Evolutionary conservation across 768 basidiomycete genomes (phyloP).

Genomic region (Inosperma sp.): DNA sequence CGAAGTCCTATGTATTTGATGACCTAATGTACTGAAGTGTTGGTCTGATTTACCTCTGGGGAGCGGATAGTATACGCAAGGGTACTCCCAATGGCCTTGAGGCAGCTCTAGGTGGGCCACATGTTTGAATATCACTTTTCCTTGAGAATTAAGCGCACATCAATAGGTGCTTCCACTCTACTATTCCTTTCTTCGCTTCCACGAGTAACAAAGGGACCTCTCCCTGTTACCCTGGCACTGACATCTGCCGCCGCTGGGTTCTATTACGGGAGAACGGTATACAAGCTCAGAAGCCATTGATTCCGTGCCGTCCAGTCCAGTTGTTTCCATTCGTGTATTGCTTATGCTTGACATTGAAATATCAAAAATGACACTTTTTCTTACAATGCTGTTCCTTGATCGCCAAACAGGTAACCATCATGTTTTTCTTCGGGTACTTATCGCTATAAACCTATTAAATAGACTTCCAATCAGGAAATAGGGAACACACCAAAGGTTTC

Average conservation of each 20-base stretch:
- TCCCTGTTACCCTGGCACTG: constrained; percentile 58
- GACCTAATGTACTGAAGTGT: constrained; percentile 49
- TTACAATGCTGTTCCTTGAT: no score
- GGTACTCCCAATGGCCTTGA: constrained; percentile 73
- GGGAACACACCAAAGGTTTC: no score
- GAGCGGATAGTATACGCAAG: constrained; percentile 69
- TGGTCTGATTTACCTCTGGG: constrained; percentile 74
- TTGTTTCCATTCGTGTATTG: no score
- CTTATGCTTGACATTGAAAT: no score
- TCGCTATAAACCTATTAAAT: no score
- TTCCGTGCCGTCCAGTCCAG: no score
- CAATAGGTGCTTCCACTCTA: constrained; percentile 70
- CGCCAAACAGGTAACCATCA: no score
- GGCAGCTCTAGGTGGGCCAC: constrained; percentile 60
- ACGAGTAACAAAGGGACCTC: constrained; percentile 66
- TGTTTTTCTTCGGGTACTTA: no score
- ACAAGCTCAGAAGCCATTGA: constrained; percentile 34
- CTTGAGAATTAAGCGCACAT: not conserved
- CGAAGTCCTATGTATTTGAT: not conserved
- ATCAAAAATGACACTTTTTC: no score
- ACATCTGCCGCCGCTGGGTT: constrained; percentile 56
- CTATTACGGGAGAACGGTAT: constrained; percentile 66
- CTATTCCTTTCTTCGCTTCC: constrained; percentile 72
- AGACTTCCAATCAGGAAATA: no score
- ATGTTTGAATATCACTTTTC: not conserved